phyloP scores from a whole-genome alignment of 2,329 filamentous ascomycete genomes.

The Blumeriella jaapii region DNA sequence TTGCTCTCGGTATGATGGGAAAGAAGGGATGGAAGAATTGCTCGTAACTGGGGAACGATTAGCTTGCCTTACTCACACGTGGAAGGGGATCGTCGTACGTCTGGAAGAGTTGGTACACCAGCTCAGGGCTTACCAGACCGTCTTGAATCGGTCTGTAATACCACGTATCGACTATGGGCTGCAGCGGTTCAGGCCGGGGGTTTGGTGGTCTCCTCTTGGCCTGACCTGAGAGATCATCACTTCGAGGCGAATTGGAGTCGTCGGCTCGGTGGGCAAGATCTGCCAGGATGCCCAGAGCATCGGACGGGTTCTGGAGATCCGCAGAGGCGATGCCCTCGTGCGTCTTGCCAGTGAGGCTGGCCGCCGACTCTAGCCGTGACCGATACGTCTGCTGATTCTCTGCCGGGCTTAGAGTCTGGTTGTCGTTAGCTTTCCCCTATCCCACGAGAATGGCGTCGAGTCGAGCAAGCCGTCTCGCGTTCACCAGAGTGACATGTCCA shows the following conservation, averaged over 20 bases:
- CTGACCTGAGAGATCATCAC: slow-evolving; percentile 13
- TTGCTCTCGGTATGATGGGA: slow-evolving; percentile 47
- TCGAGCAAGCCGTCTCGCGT: too few species aligned
- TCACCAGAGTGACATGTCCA: too few species aligned
- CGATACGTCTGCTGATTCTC: slow-evolving; percentile 13
- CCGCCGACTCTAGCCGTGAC: slow-evolving; percentile 11
- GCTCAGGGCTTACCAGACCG: slow-evolving; percentile 19
- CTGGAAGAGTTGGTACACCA: slow-evolving; percentile 21
- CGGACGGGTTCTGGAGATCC: slow-evolving; percentile 26
- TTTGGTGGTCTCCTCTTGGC: slow-evolving; percentile 9
- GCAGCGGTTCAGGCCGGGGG: slow-evolving; percentile 7
- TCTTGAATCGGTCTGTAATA: slow-evolving; percentile 23
- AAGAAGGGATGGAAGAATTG: slow-evolving; percentile 54
- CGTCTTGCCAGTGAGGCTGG: slow-evolving; percentile 12
- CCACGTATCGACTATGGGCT: slow-evolving; percentile 17
- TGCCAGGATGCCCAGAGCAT: slow-evolving; percentile 26
- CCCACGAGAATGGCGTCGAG: too few species aligned
- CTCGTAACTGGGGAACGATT: slow-evolving; percentile 18
- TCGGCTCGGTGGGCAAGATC: slow-evolving; percentile 25
- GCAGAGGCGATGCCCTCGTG: slow-evolving; percentile 24
- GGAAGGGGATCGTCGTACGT: slow-evolving; percentile 11
- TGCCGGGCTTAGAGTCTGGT: slow-evolving; percentile 13
- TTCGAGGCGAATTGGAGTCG: slow-evolving; percentile 20
- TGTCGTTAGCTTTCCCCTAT: slow-evolving; percentile 6
- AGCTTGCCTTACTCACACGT: background rate